Percentiles rank a stretch among this genome's conserved stretches.
Conservation (phyloP, 176 grass and related monocot species). For the Oryza longistaminata region DNA sequence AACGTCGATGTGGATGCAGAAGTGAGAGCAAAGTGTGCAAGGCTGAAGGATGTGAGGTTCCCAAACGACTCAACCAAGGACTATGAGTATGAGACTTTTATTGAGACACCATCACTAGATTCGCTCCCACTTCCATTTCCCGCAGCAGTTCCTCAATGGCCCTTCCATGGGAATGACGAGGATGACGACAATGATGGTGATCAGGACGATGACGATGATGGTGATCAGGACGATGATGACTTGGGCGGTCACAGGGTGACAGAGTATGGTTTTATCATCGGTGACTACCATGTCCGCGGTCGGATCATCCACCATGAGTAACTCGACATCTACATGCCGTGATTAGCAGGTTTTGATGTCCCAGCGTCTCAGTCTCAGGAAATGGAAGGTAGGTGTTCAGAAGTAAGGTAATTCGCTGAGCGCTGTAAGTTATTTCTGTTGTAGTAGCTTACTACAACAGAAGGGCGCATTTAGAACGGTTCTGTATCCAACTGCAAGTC, state of each 20-base stretch:
- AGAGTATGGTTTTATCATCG: background rate
- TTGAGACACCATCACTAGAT: background rate
- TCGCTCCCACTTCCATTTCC: constrained; percentile 11
- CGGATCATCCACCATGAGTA: background rate
- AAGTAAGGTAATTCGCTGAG: background rate
- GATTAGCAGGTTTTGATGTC: background rate
- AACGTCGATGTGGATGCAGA: background rate
- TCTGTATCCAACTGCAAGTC: background rate
- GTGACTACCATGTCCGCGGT: background rate
- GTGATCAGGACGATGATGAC: background rate
- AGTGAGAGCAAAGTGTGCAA: background rate
- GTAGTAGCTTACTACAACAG: background rate
- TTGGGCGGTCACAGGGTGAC: background rate
- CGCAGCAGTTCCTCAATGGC: background rate
- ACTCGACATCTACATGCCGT: background rate
- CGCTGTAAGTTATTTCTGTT: background rate
- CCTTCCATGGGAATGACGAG: background rate
- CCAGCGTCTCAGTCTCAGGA: no score
- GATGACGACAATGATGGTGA: background rate
- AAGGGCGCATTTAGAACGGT: no score
- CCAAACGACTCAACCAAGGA: constrained; percentile 27
- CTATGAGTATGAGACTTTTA: background rate
- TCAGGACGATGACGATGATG: background rate
- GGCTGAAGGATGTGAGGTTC: constrained; percentile 16
- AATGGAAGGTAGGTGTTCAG: background rate